Evolutionary conservation across 116 monocot species (phyloP), one percentile per base, ranked within the genome.

Genomic region (Dioscorea cayenensis): DNA sequence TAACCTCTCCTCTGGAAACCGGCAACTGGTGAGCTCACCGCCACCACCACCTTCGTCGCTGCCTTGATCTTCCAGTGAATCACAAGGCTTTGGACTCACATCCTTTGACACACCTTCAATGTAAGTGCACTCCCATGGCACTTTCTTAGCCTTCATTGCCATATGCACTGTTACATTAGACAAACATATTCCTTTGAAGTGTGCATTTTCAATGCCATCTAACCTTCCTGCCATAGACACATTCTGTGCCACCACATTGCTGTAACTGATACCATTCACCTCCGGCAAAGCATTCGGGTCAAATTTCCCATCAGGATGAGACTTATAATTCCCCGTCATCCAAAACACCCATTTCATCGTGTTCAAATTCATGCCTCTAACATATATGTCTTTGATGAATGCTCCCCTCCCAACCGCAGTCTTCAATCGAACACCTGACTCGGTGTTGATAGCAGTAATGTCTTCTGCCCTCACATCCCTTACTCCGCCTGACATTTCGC

Each of bases 261-360:
- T 80, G 71, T 85, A 85, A 48, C 74, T 89, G 52, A 89, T 85
- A 6, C 72, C 66, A 4, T 63, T 37, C 5, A 85, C 55, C 11
- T 76, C 72, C 0, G 89, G 85, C 27, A 85, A 38, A 0, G 83
- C 80, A 0, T 73, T 85, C 2, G 78, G 85, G 74, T 87, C 38
- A 22, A 60, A 77, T 4, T 64, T 64, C n/a, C 70, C 68, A 38
- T 72, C 75, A 0, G 78, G 83, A 66, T 75, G 78, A 62, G 71
- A 67, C 12, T 67, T 73, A 70, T 84, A 77, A 49, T 70, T 71
- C 6, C 77, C 77, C 0, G 77, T 74, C 83, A 78, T 87, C 87
- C 87, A 87, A 77, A 87, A 87, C 6, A 84, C 78, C 72, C 79
- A 88, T 68, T 88, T 88, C 84, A 88, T 82, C 13, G 81, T 84